Percentiles rank a stretch among this genome's conserved stretches.
phyloP scores from a whole-genome alignment of 176 grass and related monocot species.

The Oryza officinalis region DNA sequence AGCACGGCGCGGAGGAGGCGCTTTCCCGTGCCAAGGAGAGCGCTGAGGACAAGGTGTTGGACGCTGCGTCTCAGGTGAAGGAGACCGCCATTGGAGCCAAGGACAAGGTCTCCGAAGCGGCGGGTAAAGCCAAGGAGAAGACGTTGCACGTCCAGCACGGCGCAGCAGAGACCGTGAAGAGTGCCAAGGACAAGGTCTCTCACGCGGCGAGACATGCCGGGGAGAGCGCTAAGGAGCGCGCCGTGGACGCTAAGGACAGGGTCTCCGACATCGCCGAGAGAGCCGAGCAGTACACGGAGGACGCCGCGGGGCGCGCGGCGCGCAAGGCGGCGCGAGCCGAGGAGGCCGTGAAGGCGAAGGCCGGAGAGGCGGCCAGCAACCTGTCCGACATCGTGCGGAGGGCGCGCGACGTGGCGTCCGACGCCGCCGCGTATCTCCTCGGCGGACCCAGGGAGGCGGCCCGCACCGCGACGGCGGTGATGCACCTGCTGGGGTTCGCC shows the following conservation, averaged over 20 bases:
- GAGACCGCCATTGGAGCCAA: not conserved
- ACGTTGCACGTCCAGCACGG: slow-evolving; percentile 25
- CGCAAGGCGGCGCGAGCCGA: slow-evolving; percentile 29
- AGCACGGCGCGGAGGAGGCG: slow-evolving; percentile 32
- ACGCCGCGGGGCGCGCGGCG: not conserved
- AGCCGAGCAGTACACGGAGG: slow-evolving; percentile 37
- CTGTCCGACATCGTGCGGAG: slow-evolving; percentile 59
- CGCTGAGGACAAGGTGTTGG: slow-evolving; percentile 32
- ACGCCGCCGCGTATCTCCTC: slow-evolving; percentile 43
- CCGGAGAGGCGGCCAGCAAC: slow-evolving; percentile 49
- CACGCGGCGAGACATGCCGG: not conserved
- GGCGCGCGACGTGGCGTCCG: slow-evolving; percentile 52
- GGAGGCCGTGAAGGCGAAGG: slow-evolving; percentile 29
- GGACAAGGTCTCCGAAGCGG: slow-evolving; percentile 28
- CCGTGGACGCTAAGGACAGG: slow-evolving; percentile 12
- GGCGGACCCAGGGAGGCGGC: slow-evolving; percentile 30
- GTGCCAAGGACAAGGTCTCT: slow-evolving; percentile 24
- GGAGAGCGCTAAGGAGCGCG: not conserved
- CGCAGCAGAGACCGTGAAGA: slow-evolving; percentile 16
- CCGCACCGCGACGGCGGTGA: slow-evolving; percentile 41
- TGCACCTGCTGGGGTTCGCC: slow-evolving; percentile 66
- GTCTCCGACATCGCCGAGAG: slow-evolving; percentile 9
- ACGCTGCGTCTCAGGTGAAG: slow-evolving; percentile 21
- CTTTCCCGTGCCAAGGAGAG: slow-evolving; percentile 21
- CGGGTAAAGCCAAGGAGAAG: slow-evolving; percentile 42